Base-by-base conservation (phyloP, 1,284 basidiomycete species). In the Erythrobasidium hasegawianum region DNA sequence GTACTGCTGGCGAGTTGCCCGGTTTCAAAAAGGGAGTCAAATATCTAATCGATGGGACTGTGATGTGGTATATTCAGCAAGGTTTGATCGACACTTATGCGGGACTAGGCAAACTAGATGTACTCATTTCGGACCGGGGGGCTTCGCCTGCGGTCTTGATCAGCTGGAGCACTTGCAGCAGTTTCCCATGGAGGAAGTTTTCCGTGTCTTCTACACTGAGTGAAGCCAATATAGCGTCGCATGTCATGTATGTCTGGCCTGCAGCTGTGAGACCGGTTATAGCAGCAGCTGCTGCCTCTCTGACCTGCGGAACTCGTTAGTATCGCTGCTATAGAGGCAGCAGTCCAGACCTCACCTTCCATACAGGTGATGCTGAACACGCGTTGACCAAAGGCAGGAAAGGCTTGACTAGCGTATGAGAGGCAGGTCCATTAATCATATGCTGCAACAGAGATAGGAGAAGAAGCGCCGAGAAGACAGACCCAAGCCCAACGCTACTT, bases 311-410 rank as follows among this genome's bases (percentile, higher is more conserved):
- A n/a, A n/a, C n/a, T n/a, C n/a, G n/a, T n/a, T n/a, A n/a, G n/a
- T n/a, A n/a, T n/a, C n/a, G n/a, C n/a, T n/a, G n/a, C n/a, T n/a
- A n/a, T n/a, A n/a, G n/a, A n/a, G n/a, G n/a, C n/a, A n/a, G n/a
- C n/a, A n/a, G n/a, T n/a, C n/a, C n/a, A n/a, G n/a, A n/a, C n/a
- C 50, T 49, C 43, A 65, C 62, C 33, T 65, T 65, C 62, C 62
- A 65, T n/a, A 65, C 62, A 9, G 26, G 3, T 1, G 62, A 65
- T 8, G 14, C 24, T 16, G 55, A 43, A 20, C 47, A 65, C 9
- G 29, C 56, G 11, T 65, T 55, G 1, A 65, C 62, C 13, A 65
- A 43, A 14, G 55, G 55, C 24, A 38, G 24, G 20, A 65, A 65
- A 8, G 41, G 20, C 40, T 56, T 18, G 18, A 33, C 26, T 3